Evolutionary conservation across 441 rosid species (phyloP).

Genomic region (Pelargonium fulgidum): DNA sequence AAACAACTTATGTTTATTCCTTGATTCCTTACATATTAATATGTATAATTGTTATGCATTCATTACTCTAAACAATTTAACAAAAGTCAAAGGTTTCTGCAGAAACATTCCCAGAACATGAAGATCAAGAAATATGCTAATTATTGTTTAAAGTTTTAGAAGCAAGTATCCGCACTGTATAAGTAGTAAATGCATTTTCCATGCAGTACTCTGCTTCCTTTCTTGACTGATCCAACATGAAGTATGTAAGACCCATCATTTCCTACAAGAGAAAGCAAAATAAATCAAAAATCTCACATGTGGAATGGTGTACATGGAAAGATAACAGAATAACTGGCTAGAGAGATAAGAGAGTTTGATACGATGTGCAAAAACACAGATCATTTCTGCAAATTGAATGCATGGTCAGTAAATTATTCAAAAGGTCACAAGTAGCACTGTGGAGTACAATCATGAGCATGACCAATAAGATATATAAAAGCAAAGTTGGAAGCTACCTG

Average conservation of each 20-base stretch:
- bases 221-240: slow-evolving; percentile 93
- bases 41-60: neutral
- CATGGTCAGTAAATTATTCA: slow-evolving; percentile 7
- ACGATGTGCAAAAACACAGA: neutral
- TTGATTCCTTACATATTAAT: neutral
- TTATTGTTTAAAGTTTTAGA: slow-evolving; percentile 9
- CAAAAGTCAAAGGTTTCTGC: neutral
- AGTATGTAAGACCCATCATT: slow-evolving; percentile 93
- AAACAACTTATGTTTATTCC: neutral
- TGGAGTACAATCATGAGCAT: slow-evolving; percentile 11
- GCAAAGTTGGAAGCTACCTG: slow-evolving; percentile 55
- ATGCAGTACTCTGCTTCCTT: slow-evolving; percentile 96
- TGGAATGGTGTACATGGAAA: slow-evolving; percentile 12
- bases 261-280: slow-evolving; percentile 53
- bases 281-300: slow-evolving; percentile 14
- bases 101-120: neutral
- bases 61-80: neutral
- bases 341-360: neutral
- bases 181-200: slow-evolving; percentile 94
- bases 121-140: slow-evolving; percentile 8
- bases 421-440: neutral
- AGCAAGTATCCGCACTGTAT: slow-evolving; percentile 54
- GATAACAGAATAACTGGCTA: neutral
- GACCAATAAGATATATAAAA: slow-evolving; percentile 10
- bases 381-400: neutral